Base-by-base conservation (phyloP, 495 filamentous ascomycete species). In the Staphylotrichum tortipilum region DNA sequence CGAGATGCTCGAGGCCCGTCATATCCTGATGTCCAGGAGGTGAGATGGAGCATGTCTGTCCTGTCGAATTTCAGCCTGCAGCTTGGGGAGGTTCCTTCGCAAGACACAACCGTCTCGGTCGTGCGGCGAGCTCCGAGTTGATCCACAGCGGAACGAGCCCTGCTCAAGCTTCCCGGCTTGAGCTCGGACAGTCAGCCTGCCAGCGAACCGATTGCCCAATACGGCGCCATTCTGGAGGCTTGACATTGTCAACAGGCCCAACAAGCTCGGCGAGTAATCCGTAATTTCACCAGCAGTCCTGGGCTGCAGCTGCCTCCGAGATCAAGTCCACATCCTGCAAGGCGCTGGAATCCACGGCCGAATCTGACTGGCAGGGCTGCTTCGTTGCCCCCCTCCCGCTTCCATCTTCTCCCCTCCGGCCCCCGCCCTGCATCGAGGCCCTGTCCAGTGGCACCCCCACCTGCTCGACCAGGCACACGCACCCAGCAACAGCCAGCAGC, bases 161-260 rank as follows among this genome's bases (percentile, higher is more conserved):
- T n/a, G n/a, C n/a, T n/a, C n/a, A n/a, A n/a, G 24, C 7, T n/a
- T 2, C 21, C 14, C 23, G 10, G 18, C 29, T 3, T 15, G 33
- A 35, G 39, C 39, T 42, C 39, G 23, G 23, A 24, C 19, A 23
- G 18, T 11, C 23, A 18, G 29, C 6, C 34, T 30, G 12, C 35
- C 14, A 11, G 30, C 38, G 38, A 31, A 28, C 23, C 24, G 45
- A 53, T 31, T 44, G 51, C 50, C 50, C 43, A 54, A 38, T 24
- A 35, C 22, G 47, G 37, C 9, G 15, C 26, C 47, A 37, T 43
- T 40, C 47, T 47, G 53, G n/a, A 44, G 34, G 22, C 30, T n/a
- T 11, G 30, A 14, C 11, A 12, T 11, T 24, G 24, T 40, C 17
- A 39, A 36, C 29, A 28, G 34, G 28, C 24, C 36, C n/a, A 8